Evolutionary conservation across 2,329 filamentous ascomycete species (phyloP), one percentile per base, ranked within the genome.

Genomic region (Bipolaris victoriae): DNA sequence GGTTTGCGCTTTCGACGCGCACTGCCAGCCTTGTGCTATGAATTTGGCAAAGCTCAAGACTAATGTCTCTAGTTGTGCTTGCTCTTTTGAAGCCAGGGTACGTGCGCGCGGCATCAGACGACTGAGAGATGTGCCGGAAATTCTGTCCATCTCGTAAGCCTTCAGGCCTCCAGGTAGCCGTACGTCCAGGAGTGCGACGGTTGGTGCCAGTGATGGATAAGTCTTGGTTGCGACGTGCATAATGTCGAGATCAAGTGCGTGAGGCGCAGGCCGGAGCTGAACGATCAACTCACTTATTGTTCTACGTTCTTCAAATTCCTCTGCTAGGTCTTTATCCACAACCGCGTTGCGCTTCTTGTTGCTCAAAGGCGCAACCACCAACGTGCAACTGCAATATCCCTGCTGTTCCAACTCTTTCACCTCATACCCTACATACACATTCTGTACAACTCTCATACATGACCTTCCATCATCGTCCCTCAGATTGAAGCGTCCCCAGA

Each of bases 21-120:
- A 35, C 3, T 53, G 58, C 72, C 68, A 75, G 22, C 63, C 62
- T 26, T 58, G 57, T 6, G 71, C 71, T 11, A 77, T 40, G 15
- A 72, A 57, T 3, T 44, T 35, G 1, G 73, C 73, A 40, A 77
- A 71, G 36, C 64, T 68, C n/a, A 47, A 36, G 7, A 77, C 46
- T 6, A 77, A 61, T 1, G 18, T 61, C 33, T 64, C 29, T 35
- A 72, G 66, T 36, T 61, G 67, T 7, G 48, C 44, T 24, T 37
- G 52, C 15, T 16, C 41, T 1, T 26, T 29, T 3, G 24, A 7
- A 24, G 57, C 48, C 26, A 66, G 15, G 5, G 15, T 50, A 13
- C 4, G n/a, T 9, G 33, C n/a, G 13, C 44, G 57, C n/a, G 53
- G 45, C 4, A 62, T 58, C 11, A 68, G 46, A 11, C 53, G 54